These are phyloP conservation scores for Phytophthora ohioensis DNA, from an alignment of 352 stramenopile genomes.

Conservation along the genomic window DNA sequence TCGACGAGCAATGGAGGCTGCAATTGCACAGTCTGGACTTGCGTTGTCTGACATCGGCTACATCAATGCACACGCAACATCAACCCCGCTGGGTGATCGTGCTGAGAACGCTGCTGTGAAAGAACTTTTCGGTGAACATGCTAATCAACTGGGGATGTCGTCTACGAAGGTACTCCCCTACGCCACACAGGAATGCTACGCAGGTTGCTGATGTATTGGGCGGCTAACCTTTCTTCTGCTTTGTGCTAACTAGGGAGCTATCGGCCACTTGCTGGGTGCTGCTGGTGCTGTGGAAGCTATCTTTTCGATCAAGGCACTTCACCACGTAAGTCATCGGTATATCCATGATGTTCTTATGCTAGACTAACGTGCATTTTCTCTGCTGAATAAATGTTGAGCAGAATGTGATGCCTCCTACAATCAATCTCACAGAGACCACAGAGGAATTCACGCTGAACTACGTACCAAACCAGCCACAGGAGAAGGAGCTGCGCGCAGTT, in stretches of 20 bases:
- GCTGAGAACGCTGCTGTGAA: conserved; percentile 95
- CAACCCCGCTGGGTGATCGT: conserved; percentile 96
- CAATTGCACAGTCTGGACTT: conserved; percentile 83
- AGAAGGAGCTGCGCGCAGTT: conserved; percentile 80
- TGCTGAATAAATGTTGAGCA: conserved; percentile 20
- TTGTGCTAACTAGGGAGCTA: conserved; percentile 63
- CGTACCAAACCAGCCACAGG: conserved; percentile 69
- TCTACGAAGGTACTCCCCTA: conserved; percentile 73
- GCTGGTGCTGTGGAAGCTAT: conserved; percentile 97
- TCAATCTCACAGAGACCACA: conserved; percentile 90
- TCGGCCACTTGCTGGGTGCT: conserved; percentile 96
- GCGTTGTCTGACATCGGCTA: conserved; percentile 93
- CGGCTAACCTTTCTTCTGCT: not conserved
- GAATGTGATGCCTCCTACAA: conserved; percentile 93
- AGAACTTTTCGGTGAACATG: conserved; percentile 76
- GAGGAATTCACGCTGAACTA: conserved; percentile 90
- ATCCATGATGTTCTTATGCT: not conserved
- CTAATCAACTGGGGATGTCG: conserved; percentile 67
- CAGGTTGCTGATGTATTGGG: too few relatives aligned
- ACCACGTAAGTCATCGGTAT: conserved; percentile 62
- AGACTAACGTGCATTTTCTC: too few relatives aligned
- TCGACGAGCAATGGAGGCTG: conserved; percentile 91
- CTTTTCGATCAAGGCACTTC: conserved; percentile 94
- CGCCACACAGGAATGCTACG: too few relatives aligned
- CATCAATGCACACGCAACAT: conserved; percentile 98